Evolutionary conservation across 441 rosid genomes (phyloP), one percentile per base, ranked within the genome.

Genomic region (Bocquillonia castaneifolia): DNA sequence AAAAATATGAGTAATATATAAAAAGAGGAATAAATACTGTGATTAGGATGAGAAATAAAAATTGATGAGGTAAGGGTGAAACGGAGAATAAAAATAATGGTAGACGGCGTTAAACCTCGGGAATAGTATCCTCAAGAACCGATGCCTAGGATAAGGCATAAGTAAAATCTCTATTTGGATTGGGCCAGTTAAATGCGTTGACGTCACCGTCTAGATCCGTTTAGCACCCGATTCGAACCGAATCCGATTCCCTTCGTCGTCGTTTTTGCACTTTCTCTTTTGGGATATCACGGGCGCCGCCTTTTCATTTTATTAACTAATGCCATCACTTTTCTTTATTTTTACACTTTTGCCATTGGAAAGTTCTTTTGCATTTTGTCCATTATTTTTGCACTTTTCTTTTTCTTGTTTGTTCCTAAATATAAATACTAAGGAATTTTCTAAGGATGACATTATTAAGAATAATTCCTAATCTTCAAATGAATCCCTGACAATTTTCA

Each of bases 161-260:
- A 59, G 50, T 45, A 45, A 15, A 15, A 40, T 40, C 45, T 2
- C n/a, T 6, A 2, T 3, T 12, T 9, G 5, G 3, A 34, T 40
- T 40, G 3, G 45, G 66, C 15, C 57, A 29, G 64, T 62, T 62
- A 54, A 47, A 40, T 51, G 22, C 57, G 8, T 69, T 66, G 78
- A 77, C 80, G 77, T 73, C 78, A 79, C 70, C 69, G 72, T 47
- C n/a, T 59, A 66, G 55, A 67, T 64, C 65, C 75, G 67, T 75
- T 20, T 69, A 68, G 83, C 66, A 79, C 71, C 66, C 13, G 59
- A 61, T 79, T 65, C 73, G 47, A 36, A 63, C 66, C 73, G 82
- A 67, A 77, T 68, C 79, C 34, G 76, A 75, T 82, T 72, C 81
- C 32, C 10, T 45, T 15, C 50, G 12, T 40, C 68, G 36, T 32